Conservation (phyloP, 768 basidiomycete genomes). For the Mrakia frigida region DNA sequence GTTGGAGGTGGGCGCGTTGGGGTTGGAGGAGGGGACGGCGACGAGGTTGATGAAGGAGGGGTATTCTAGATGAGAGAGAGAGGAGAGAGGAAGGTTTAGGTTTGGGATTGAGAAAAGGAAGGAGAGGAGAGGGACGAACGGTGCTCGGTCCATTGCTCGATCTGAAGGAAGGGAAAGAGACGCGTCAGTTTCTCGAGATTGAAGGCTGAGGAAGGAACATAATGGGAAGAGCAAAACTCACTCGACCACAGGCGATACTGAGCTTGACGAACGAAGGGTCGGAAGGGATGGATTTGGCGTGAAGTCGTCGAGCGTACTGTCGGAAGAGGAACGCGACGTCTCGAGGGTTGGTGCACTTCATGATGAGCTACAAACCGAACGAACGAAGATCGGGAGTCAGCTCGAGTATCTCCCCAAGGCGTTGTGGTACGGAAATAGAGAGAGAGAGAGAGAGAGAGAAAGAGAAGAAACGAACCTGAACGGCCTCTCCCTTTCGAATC, state of each 20-base stretch:
- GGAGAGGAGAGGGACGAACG: slow-evolving; percentile 33
- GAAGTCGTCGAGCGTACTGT: slow-evolving; percentile 72
- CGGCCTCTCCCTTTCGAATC: slow-evolving; percentile 87
- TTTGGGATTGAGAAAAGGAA: neutral
- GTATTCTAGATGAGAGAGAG: slow-evolving; percentile 51
- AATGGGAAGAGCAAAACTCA: slow-evolving; percentile 19
- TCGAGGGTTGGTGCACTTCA: slow-evolving; percentile 82
- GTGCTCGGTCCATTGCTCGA: slow-evolving; percentile 90
- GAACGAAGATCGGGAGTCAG: neutral
- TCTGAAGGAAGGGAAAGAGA: slow-evolving; percentile 46
- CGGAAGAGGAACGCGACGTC: slow-evolving; percentile 87
- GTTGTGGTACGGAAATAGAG: too few species aligned
- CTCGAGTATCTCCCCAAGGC: neutral
- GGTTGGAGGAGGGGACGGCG: slow-evolving; percentile 28
- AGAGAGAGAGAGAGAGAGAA: neutral
- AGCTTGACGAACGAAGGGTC: slow-evolving; percentile 84
- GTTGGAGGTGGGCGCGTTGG: slow-evolving; percentile 39
- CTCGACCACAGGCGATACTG: slow-evolving; percentile 65
- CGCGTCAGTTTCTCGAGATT: neutral
- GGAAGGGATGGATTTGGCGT: slow-evolving; percentile 66
- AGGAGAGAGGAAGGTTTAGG: neutral
- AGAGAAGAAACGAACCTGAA: slow-evolving; percentile 47
- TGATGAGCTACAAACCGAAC: slow-evolving; percentile 62
- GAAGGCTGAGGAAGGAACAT: neutral
- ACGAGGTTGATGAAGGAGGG: slow-evolving; percentile 70